Evolutionary conservation across 2,329 filamentous ascomycete species (phyloP), one percentile per base, ranked within the genome.

Genomic region (Polytolypa hystricis): DNA sequence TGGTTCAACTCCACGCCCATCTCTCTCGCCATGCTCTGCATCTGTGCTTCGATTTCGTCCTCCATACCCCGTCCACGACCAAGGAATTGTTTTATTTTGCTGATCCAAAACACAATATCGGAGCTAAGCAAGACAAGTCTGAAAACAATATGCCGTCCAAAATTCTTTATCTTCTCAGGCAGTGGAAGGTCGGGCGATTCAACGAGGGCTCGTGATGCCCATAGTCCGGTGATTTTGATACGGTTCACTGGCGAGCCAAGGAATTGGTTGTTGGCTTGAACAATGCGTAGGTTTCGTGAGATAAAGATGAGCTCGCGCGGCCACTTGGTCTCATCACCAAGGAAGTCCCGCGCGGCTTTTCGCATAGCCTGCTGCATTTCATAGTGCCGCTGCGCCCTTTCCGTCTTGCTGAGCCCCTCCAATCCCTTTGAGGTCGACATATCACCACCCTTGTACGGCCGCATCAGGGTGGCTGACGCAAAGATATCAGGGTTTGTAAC

Each of bases 271-370:
- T 93, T 93, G 4, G 80, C 84, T 60, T 94, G 86, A 2, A 94
- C 86, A 51, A 95, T 94, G 36, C 87, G 77, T 68, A 94, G 76
- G 57, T 93, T 94, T 26, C 87, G 75, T 1, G 84, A 85, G 49
- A 95, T 86, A 59, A 95, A 94, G 51, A 94, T 78, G 40, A 95
- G 77, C 57, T 93, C 86, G 53, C 82, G 81, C 4, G 87, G 87
- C 78, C 84, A 89, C 56, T 87, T 86, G 28, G 79, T 78, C 61
- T 93, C 85, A 58, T 94, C 85, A 6, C 76, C 76, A 5, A 95
- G 71, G 40, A 94, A 78, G 42, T 84, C 74, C 56, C 83, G 83
- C 66, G 93, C 80, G 6, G 72, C 75, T 47, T 78, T 69, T 21
- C 77, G 73, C 57, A 77, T 76, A 47, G 78, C 75, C 57, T 80